These are phyloP conservation scores for Nymphaea colorata DNA, from an alignment of 164 flowering plant species.

Conservation along the genomic window DNA sequence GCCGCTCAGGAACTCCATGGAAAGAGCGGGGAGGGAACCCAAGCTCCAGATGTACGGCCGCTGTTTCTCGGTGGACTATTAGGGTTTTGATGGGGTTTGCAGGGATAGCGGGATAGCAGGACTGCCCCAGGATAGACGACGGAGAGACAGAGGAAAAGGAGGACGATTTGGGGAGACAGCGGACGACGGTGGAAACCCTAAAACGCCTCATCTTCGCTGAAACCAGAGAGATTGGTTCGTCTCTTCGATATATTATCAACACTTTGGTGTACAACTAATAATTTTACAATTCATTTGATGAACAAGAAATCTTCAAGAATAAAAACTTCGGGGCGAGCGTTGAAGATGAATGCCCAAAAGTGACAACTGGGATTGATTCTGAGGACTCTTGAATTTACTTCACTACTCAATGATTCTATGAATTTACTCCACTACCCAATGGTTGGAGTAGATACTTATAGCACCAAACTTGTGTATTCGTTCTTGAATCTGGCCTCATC, in stretches of 20 bases:
- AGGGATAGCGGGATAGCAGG: not conserved
- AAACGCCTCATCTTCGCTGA: not conserved
- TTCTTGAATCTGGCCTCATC: no score
- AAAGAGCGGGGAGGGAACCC: not conserved
- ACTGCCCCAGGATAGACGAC: not conserved
- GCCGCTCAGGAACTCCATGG: not conserved
- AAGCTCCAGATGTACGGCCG: not conserved
- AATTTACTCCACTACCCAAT: no score
- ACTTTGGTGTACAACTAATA: no score
- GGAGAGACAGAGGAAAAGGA: not conserved
- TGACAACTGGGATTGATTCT: no score
- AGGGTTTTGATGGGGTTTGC: not conserved
- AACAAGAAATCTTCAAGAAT: no score
- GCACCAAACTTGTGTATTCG: no score
- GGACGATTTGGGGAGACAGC: not conserved
- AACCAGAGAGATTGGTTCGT: not conserved
- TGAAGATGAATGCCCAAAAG: no score
- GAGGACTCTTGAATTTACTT: no score
- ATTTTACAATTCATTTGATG: no score
- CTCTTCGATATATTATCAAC: not conserved
- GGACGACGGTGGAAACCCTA: not conserved
- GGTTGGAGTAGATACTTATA: no score
- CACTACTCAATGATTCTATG: no score
- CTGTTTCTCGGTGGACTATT: not conserved
- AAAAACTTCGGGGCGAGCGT: no score